These are phyloP conservation scores for Boletellus deceptivus DNA, from an alignment of 1,284 basidiomycete genomes.

Conservation along the genomic window DNA sequence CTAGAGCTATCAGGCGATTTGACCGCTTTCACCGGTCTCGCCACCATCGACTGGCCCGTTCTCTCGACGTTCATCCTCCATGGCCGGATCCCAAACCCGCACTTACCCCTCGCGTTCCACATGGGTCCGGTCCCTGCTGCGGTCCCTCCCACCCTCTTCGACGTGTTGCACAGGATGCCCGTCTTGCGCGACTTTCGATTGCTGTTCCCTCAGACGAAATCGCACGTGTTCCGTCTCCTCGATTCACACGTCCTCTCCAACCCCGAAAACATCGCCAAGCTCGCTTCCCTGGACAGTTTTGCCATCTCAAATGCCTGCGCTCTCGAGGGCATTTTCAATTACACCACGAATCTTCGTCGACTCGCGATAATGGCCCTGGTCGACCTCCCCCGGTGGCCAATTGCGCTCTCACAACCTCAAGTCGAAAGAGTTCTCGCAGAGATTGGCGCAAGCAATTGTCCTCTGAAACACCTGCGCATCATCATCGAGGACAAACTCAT, in stretches of 20 bases:
- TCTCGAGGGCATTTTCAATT: slow-evolving; percentile 27
- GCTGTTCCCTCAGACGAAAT: slow-evolving; percentile 30
- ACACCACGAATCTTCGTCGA: slow-evolving; percentile 30
- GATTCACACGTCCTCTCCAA: slow-evolving; percentile 21
- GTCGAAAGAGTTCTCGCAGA: slow-evolving; percentile 30
- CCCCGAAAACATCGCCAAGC: slow-evolving; percentile 24
- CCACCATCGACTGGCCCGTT: slow-evolving; percentile 31
- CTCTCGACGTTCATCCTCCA: slow-evolving; percentile 30
- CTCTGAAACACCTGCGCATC: slow-evolving; percentile 30
- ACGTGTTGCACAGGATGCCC: slow-evolving; percentile 30
- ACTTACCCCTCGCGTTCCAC: slow-evolving; percentile 16
- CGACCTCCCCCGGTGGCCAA: slow-evolving; percentile 33
- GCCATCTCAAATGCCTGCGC: slow-evolving; percentile 34
- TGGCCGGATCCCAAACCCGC: slow-evolving; percentile 23
- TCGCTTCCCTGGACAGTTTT: slow-evolving; percentile 34
- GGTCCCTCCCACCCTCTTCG: slow-evolving; percentile 17
- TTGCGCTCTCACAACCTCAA: slow-evolving; percentile 32
- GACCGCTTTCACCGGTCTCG: slow-evolving; percentile 27
- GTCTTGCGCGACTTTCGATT: slow-evolving; percentile 27
- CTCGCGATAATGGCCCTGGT: slow-evolving; percentile 33
- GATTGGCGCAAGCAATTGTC: slow-evolving; percentile 32
- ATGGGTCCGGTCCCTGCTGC: neutral
- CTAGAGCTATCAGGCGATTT: slow-evolving; percentile 31
- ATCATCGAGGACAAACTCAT: slow-evolving; percentile 35
- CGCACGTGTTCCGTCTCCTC: slow-evolving; percentile 27